Evolutionary conservation across 164 flowering plant genomes (phyloP).

Genomic region (Annona cherimola): DNA sequence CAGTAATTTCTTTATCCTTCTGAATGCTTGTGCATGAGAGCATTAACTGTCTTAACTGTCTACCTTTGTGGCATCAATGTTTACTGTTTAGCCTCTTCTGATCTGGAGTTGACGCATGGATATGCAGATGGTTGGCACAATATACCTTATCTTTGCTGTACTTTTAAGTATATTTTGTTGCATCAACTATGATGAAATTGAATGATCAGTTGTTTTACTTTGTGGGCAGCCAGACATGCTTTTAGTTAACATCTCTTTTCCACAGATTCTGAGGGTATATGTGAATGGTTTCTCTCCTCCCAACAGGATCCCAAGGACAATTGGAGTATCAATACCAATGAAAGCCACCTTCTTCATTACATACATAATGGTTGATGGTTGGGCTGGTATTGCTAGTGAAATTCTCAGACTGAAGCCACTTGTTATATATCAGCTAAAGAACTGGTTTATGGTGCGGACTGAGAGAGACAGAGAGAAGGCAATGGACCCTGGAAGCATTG

Average conservation of each 20-base stretch:
- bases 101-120: not conserved
- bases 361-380: conserved; percentile 95
- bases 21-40: not conserved
- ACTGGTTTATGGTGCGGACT: conserved; percentile 87
- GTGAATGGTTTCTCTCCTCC: not conserved
- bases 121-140: not conserved
- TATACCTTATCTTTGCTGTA: no score
- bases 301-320: conserved; percentile 87
- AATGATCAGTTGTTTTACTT: no score
- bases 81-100: not conserved
- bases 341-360: conserved; percentile 98
- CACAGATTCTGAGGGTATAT: not conserved
- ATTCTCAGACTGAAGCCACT: conserved; percentile 80
- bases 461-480: conserved; percentile 84
- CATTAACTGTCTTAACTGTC: not conserved
- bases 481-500: conserved; percentile 83
- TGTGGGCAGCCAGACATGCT: no score
- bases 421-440: conserved; percentile 79
- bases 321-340: conserved; percentile 96
- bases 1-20: conserved; percentile 49
- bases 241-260: no score
- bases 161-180: no score
- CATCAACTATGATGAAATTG: no score
- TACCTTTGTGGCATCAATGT: not conserved
- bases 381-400: conserved; percentile 97